These are phyloP conservation scores for Colletotrichum siamense DNA, from an alignment of 2,329 filamentous ascomycete genomes.

Conservation along the genomic window DNA sequence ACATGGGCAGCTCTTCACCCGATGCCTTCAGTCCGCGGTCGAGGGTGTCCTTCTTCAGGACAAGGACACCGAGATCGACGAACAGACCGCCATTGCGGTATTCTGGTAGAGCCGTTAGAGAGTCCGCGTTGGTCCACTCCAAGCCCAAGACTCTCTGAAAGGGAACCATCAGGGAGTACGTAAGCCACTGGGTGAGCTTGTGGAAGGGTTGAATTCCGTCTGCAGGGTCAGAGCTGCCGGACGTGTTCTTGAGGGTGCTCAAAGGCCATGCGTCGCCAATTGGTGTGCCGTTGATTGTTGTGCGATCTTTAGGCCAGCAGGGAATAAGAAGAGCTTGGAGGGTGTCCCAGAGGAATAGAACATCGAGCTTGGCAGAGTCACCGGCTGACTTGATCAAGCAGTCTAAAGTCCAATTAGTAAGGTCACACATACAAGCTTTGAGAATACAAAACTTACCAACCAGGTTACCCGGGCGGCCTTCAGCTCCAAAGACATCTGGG, in stretches of 20 bases:
- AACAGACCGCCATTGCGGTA: constrained; percentile 92
- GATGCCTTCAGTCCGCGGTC: constrained; percentile 70
- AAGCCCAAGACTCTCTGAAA: constrained; percentile 84
- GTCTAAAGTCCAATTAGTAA: constrained; percentile 33
- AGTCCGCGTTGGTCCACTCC: constrained; percentile 79
- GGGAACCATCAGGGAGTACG: constrained; percentile 91
- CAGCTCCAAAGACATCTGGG: constrained; percentile 43
- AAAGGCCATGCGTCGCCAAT: constrained; percentile 59
- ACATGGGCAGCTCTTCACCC: constrained; percentile 61
- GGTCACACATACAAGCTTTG: not conserved
- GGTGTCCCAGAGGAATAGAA: constrained; percentile 44
- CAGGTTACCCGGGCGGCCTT: constrained; percentile 51
- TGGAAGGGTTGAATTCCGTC: constrained; percentile 80
- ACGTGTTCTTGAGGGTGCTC: constrained; percentile 24
- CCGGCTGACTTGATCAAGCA: constrained; percentile 37
- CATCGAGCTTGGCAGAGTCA: constrained; percentile 37
- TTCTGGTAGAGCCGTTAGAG: constrained; percentile 87
- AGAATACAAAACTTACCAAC: constrained; percentile 41
- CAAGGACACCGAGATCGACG: constrained; percentile 82
- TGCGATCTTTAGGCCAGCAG: constrained; percentile 56
- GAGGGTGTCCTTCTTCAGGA: constrained; percentile 72
- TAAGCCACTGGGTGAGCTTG: constrained; percentile 94
- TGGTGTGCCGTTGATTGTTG: constrained; percentile 47
- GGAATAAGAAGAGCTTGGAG: constrained; percentile 52
- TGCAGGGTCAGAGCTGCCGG: constrained; percentile 24